Base-by-base conservation (phyloP, 1,284 basidiomycete species). In the Afroboletus lepidellus region DNA sequence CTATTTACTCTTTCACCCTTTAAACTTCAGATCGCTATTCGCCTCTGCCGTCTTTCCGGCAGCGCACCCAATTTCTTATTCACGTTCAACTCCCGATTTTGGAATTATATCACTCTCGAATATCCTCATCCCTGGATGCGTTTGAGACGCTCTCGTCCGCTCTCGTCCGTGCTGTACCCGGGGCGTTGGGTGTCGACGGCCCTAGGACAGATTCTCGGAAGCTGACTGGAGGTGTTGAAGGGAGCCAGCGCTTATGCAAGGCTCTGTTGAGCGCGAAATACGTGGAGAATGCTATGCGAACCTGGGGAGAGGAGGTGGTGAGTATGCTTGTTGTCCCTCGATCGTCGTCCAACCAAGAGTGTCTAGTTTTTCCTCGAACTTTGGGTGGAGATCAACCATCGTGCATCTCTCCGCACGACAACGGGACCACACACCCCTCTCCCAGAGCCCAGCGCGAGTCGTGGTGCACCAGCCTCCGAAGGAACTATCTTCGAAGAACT, bases 111-210 rank as follows among this genome's bases (percentile, higher is more conserved):
- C 80, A 85, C 52, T 72, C 77, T 9, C 85, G 94, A 15, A 85
- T 99, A 64, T 78, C 83, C 0, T 83, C 88, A 5, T 92, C 92
- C 3, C 74, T 98, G 11, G 94, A 98, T 61, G 94, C 94, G 0
- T 98, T 98, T 61, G 96, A 98, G 69, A 88, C 86, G 0, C 74
- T 97, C 4, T 92, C 92, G 1, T 92, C 89, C 18, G 83, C 87
- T 0, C 85, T 99, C 60, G 82, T 94, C 27, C 86, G 94, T 5
- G 90, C 89, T 3, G 93, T 98, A 7, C 94, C 96, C 0, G 96
- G 95, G 5, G 92, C 90, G 5, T 77, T 95, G 30, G 74, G 78
- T 42, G 76, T 84, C 42, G 74, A 77, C 8, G 74, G 77, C 9
- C 74, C 80, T 15, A 78, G 75, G 48, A 73, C 80, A 4, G 86